A percentile compares a stretch with the other conserved stretches of the same genome.
phyloP scores from a whole-genome alignment of 192 early-diverging fungal genomes.

The Coemansia sp. region DNA sequence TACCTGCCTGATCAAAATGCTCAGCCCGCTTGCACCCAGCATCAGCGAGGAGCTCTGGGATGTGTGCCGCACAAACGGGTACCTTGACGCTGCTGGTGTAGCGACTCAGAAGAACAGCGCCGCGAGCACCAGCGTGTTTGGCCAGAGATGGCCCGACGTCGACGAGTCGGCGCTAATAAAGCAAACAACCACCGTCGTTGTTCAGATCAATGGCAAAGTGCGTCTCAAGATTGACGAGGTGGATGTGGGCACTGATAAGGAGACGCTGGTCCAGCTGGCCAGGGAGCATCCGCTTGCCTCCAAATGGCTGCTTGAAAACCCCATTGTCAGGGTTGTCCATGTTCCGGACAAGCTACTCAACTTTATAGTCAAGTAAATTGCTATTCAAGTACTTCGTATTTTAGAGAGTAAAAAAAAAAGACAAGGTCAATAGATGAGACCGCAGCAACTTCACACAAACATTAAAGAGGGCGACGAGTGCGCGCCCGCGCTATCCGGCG shows the following conservation, averaged over 20 bases:
- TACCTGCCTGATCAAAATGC: constrained; percentile 64
- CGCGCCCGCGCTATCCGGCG: constrained; percentile 46
- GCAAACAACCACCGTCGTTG: constrained; percentile 51
- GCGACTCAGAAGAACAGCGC: not conserved
- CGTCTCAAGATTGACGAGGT: constrained; percentile 60
- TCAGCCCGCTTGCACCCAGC: constrained; percentile 70
- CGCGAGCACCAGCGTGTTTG: constrained; percentile 43
- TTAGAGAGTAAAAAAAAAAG: no score
- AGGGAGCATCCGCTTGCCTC: constrained; percentile 40
- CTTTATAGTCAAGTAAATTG: constrained; percentile 55
- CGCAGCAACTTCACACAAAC: no score
- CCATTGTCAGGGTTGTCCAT: constrained; percentile 61
- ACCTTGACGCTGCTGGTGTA: constrained; percentile 10
- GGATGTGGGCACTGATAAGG: constrained; percentile 22
- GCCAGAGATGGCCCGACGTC: constrained; percentile 58
- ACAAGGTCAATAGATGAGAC: no score
- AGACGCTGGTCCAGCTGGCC: constrained; percentile 49
- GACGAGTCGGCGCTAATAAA: constrained; percentile 56
- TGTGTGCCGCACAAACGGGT: constrained; percentile 19
- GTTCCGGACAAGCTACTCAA: constrained; percentile 70
- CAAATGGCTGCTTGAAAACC: constrained; percentile 57
- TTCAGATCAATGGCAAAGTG: constrained; percentile 75
- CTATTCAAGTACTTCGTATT: no score
- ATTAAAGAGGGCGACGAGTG: constrained; percentile 30
- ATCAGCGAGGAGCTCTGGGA: constrained; percentile 77